Evolutionary conservation across 2,329 filamentous ascomycete genomes (phyloP), one percentile per base, ranked within the genome.

Genomic region (Dendryphion nanum): DNA sequence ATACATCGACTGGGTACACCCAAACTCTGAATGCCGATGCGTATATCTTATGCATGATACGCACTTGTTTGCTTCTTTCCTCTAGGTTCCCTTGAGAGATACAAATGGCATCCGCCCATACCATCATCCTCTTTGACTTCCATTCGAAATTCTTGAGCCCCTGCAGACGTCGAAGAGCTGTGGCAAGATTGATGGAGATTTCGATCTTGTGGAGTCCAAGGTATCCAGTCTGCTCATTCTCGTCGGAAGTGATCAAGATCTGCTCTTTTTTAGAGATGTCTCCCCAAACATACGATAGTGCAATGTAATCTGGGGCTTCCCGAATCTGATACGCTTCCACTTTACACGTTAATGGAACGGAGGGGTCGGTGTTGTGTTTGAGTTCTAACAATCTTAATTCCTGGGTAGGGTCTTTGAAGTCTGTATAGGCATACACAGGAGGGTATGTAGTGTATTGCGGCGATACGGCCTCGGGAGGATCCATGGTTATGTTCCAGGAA

Each of bases 81-180:
- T 21, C 8, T 7, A 33, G 13, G 12, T 18, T 10, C 4, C n/a
- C 18, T 15, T 38, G 36, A 21, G 33, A n/a, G 20, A 38, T 33
- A 18, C 36, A 38, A 17, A 38, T 33, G n/a, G 36, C 36, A 28
- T 38, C 36, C 12, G 30, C 29, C 36, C 36, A 38, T 2, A 55
- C 15, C 5, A 20, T n/a, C 17, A 14, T 10, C 5, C 19, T 13
- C 21, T 33, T 38, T 4, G 16, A 13, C 30, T 16, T 24, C 20
- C 18, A 33, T 10, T 33, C n/a, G 15, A 24, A 35, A 7, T 6
- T 10, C 18, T 8, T 6, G 18, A 12, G 33, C 8, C 18, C 17
- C 10, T 20, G 18, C 10, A 35, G 18, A 10, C 21, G 19, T 6
- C 33, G 33, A 23, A 28, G 33, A 23, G 33, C 33, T 3, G n/a